Evolutionary conservation across 768 basidiomycete genomes (phyloP), one percentile per base, ranked within the genome.

Genomic region (Phlebiopsis flavidoalba): DNA sequence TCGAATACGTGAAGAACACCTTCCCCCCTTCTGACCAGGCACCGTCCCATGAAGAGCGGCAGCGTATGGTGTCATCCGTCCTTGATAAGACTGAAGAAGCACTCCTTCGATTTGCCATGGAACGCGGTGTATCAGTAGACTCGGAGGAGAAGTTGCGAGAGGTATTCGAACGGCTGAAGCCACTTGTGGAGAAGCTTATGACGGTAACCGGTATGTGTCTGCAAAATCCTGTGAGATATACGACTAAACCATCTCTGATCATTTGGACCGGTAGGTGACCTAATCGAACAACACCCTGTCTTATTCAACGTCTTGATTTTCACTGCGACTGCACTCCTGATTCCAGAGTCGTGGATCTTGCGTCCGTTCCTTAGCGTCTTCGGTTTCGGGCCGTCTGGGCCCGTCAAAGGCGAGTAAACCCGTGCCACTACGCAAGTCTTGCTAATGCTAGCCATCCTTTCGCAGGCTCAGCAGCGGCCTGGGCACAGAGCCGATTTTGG

Each of bases 211-310:
- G 56, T 54, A 14, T 10, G 52, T 31, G 26, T 31, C 26, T 6
- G 26, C 26, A 31, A 6, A 31, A 31, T 45, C 6, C 49, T 24
- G 31, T 49, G 19, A 5, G 3, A 2, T 49, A 3, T n/a, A 24
- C 11, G 10, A 21, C 48, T 49, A 19, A 7, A 17, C 11, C 7
- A 49, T 10, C 22, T 12, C 26, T n/a, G 24, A 10, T 26, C 21
- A 53, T 45, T 31, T 31, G 5, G 8, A n/a, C 15, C 56, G 31
- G 22, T 33, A 77, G 76, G 74, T 14, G 74, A 77, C 45, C 57
- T 78, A 6, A 66, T 64, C 2, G 76, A 78, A 57, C 69, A 73
- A 26, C 76, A 78, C 51, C 75, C 77, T 10, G 48, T 54, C 17
- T 60, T 77, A 1, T 49, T 72, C 12, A 58, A 60, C 7, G 52